These are phyloP conservation scores for Erodium trifolium DNA, from an alignment of 441 rosid species.

Conservation along the genomic window DNA sequence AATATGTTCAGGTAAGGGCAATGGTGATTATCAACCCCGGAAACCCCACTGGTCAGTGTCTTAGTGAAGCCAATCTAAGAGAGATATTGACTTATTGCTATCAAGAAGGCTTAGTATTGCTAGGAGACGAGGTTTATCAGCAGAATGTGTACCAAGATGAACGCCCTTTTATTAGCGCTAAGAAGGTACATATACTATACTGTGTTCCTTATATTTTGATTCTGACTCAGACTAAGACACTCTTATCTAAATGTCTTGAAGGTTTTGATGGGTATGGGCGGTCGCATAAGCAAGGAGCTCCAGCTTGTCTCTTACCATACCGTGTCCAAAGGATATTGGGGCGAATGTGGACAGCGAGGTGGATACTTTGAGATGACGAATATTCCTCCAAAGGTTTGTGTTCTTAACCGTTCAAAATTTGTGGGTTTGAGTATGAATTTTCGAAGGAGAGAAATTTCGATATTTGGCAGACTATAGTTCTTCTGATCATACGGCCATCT, in stretches of 20 bases:
- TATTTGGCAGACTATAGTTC: neutral
- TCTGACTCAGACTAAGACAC: slow-evolving; percentile 12
- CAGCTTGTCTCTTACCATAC: slow-evolving; percentile 96
- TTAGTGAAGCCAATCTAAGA: slow-evolving; percentile 73
- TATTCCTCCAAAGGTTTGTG: slow-evolving; percentile 69
- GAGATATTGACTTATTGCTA: slow-evolving; percentile 73
- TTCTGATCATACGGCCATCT: neutral
- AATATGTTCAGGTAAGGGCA: slow-evolving; percentile 66
- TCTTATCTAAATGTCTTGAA: slow-evolving; percentile 17
- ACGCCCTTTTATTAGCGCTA: slow-evolving; percentile 82
- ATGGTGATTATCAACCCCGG: slow-evolving; percentile 98
- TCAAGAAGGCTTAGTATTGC: slow-evolving; percentile 69
- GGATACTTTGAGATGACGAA: slow-evolving; percentile 99
- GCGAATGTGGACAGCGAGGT: slow-evolving; percentile 99
- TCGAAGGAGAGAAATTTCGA: neutral
- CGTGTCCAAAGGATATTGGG: slow-evolving; percentile 97
- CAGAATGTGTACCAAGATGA: slow-evolving; percentile 92
- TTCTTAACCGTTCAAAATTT: neutral
- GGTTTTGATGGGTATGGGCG: slow-evolving; percentile 95
- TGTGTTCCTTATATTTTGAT: slow-evolving; percentile 11
- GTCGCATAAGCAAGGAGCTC: slow-evolving; percentile 71
- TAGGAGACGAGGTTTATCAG: slow-evolving; percentile 98
- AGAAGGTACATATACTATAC: slow-evolving; percentile 41
- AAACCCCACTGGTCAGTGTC: slow-evolving; percentile 97
- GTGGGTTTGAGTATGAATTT: neutral